Percentiles rank a stretch among this genome's conserved stretches.
phyloP scores from a whole-genome alignment of 2,329 filamentous ascomycete genomes.

The Penicillium sp. region DNA sequence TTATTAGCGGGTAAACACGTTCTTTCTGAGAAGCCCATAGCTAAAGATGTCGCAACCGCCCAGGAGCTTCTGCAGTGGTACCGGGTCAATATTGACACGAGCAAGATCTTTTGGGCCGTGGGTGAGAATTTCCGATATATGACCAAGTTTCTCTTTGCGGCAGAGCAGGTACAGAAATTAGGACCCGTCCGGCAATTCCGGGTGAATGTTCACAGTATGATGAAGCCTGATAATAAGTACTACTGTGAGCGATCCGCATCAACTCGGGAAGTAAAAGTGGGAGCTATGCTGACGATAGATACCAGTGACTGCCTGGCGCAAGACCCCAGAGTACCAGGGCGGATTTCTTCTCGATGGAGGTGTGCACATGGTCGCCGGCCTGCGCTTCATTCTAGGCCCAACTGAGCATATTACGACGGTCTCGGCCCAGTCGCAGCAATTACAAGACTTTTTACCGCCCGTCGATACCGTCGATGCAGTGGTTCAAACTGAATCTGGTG shows the following conservation, averaged over 20 bases:
- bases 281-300: conserved; percentile 3
- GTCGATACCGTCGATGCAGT: conserved; percentile 54
- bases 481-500: conserved; percentile 44
- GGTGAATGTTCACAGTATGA: conserved; percentile 41
- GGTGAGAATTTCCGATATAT: conserved; percentile 56
- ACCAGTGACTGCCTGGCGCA: conserved; percentile 47
- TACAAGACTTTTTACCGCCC: conserved; percentile 50
- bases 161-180: conserved; percentile 42
- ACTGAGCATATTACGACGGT: conserved; percentile 41
- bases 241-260: conserved; percentile 34
- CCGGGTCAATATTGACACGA: conserved; percentile 36
- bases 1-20: conserved; percentile 51
- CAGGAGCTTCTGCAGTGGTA: conserved; percentile 50
- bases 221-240: conserved; percentile 50
- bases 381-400: conserved; percentile 46
- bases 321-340: conserved; percentile 52
- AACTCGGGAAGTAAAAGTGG: background rate
- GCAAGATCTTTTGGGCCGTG: conserved; percentile 43
- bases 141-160: conserved; percentile 43
- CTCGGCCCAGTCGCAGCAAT: conserved; percentile 47
- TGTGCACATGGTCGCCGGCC: conserved; percentile 51
- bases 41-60: conserved; percentile 50
- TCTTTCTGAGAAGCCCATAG: conserved; percentile 54
- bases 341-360: conserved; percentile 56
- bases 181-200: conserved; percentile 50